Conservation (phyloP, 129 eudicot genomes). For the Chrysanthemum seticuspe region DNA sequence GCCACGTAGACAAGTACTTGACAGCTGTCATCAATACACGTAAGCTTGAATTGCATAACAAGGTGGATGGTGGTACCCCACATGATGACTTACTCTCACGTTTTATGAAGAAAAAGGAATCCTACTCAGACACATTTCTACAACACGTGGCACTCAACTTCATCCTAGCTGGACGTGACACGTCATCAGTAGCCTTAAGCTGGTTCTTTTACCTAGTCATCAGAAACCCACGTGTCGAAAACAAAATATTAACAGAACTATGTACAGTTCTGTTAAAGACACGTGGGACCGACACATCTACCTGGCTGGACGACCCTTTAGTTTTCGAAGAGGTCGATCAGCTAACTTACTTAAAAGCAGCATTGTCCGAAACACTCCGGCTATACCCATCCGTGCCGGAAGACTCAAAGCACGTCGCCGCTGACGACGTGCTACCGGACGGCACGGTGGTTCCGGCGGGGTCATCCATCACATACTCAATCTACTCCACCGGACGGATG, state of each 20-base stretch:
- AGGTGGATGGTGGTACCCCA: slow-evolving; percentile 36
- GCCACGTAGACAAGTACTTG: slow-evolving; percentile 62
- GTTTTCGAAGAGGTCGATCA: slow-evolving; percentile 67
- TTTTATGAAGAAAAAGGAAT: slow-evolving; percentile 74
- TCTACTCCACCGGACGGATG: slow-evolving; percentile 67
- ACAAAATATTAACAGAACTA: slow-evolving; percentile 49
- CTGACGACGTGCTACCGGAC: slow-evolving; percentile 67
- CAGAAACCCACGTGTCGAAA: slow-evolving; percentile 47
- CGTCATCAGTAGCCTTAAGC: slow-evolving; percentile 78
- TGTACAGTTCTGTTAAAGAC: slow-evolving; percentile 39
- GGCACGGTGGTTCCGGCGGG: slow-evolving; percentile 74
- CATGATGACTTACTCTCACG: slow-evolving; percentile 67
- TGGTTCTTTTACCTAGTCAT: slow-evolving; percentile 73
- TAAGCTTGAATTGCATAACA: slow-evolving; percentile 56
- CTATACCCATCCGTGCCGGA: slow-evolving; percentile 76
- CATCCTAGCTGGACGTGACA: slow-evolving; percentile 86
- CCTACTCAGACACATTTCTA: slow-evolving; percentile 49
- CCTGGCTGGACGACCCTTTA: slow-evolving; percentile 61
- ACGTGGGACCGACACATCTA: slow-evolving; percentile 51
- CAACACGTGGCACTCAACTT: slow-evolving; percentile 76
- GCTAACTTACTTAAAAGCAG: slow-evolving; percentile 59
- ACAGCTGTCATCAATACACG: slow-evolving; percentile 55
- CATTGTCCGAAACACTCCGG: slow-evolving; percentile 67
- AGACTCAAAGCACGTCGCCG: slow-evolving; percentile 62
- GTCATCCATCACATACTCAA: slow-evolving; percentile 61